Conservation (phyloP, 164 flowering plant genomes). For the Saururus chinensis region DNA sequence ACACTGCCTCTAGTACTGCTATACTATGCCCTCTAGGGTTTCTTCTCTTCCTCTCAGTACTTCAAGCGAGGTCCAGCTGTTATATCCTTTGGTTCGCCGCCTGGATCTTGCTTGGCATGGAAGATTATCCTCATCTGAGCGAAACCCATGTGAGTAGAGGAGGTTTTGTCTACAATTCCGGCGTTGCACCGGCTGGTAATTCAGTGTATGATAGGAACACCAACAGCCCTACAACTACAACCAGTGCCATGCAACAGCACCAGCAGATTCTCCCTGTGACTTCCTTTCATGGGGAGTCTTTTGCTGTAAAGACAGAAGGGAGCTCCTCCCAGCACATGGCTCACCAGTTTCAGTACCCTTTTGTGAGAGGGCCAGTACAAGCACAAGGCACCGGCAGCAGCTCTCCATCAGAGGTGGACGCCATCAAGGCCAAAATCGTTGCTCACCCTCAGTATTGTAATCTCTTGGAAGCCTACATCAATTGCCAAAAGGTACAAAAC, state of each 20-base stretch:
- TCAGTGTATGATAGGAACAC: slow-evolving; percentile 26
- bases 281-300: slow-evolving; percentile 27
- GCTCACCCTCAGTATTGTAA: slow-evolving; percentile 84
- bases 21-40: no score
- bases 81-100: no score
- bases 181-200: slow-evolving; percentile 23
- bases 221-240: slow-evolving; percentile 5
- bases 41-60: neutral
- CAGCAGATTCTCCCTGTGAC: slow-evolving; percentile 15
- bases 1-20: no score
- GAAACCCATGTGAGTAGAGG: slow-evolving; percentile 30
- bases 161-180: slow-evolving; percentile 33
- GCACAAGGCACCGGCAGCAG: slow-evolving; percentile 14
- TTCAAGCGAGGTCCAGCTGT: no score
- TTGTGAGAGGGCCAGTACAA: slow-evolving; percentile 18
- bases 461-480: slow-evolving; percentile 84
- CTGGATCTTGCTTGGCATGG: slow-evolving; percentile 23
- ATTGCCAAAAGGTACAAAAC: slow-evolving; percentile 72
- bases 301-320: slow-evolving; percentile 44
- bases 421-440: slow-evolving; percentile 82
- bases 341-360: slow-evolving; percentile 25
- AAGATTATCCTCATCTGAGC: slow-evolving; percentile 35
- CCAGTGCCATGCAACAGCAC: slow-evolving; percentile 2
- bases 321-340: slow-evolving; percentile 16
- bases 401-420: slow-evolving; percentile 32